These are phyloP conservation scores for Yarrowia porcina DNA, from an alignment of 805 yeast species.

Conservation along the genomic window DNA sequence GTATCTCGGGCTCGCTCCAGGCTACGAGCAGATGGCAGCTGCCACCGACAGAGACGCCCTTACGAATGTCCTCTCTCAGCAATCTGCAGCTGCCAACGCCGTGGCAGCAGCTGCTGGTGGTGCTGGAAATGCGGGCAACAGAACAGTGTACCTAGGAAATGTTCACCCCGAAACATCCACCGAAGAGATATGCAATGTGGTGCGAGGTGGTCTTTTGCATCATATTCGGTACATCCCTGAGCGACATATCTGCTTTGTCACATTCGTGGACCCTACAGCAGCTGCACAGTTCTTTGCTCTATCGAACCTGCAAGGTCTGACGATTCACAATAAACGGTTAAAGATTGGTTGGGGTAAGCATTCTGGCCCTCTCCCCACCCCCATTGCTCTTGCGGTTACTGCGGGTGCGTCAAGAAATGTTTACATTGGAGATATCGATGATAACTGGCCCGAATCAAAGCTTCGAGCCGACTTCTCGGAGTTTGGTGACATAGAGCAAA, in stretches of 20 bases:
- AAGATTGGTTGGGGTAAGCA: conserved; percentile 98
- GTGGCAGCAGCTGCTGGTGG: conserved; percentile 95
- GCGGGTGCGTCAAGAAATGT: conserved; percentile 94
- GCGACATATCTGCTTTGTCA: conserved; percentile 88
- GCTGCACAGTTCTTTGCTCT: conserved; percentile 97
- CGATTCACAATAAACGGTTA: conserved; percentile 79
- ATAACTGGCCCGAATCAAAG: conserved; percentile 48
- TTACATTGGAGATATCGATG: conserved; percentile 71
- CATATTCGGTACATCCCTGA: conserved; percentile 75
- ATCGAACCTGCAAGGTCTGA: conserved; percentile 84
- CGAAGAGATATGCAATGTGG: conserved; percentile 94
- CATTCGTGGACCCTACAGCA: conserved; percentile 93
- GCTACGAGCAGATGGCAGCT: conserved; percentile 74
- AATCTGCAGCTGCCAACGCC: conserved; percentile 96
- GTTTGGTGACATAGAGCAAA: conserved; percentile 94
- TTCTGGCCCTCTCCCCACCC: conserved; percentile 85
- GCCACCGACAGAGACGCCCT: conserved; percentile 58
- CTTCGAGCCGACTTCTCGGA: conserved; percentile 70
- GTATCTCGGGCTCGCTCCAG: conserved; percentile 86
- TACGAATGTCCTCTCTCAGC: conserved; percentile 62
- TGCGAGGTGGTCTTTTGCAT: conserved; percentile 90
- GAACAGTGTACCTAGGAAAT: conserved; percentile 89
- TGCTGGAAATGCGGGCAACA: conserved; percentile 82
- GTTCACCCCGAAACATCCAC: conserved; percentile 82
- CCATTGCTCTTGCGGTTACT: conserved; percentile 82